phyloP scores from a whole-genome alignment of 2,329 filamentous ascomycete genomes.

The Alternaria atra region DNA sequence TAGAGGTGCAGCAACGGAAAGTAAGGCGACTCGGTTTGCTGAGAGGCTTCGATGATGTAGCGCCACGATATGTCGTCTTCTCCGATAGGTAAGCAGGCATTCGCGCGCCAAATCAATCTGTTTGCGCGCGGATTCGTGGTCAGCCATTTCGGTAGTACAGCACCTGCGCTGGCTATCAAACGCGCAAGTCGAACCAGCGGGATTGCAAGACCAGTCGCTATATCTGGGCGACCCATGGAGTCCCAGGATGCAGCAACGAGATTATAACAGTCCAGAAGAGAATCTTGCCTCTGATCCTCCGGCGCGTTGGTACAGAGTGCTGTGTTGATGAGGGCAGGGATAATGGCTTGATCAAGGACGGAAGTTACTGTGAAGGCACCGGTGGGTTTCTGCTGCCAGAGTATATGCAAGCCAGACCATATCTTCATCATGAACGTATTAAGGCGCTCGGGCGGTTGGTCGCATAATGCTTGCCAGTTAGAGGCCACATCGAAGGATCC shows the following conservation, averaged over 20 bases:
- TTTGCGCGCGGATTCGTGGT: constrained; percentile 32
- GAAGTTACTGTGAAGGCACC: constrained; percentile 31
- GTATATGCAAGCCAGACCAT: constrained; percentile 29
- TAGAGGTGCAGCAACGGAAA: constrained; percentile 42
- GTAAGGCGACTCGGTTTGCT: constrained; percentile 21
- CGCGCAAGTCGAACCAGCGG: constrained; percentile 42
- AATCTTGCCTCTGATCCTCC: constrained; percentile 8
- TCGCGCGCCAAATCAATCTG: constrained; percentile 42
- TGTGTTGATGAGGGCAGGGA: constrained; percentile 32
- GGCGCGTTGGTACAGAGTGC: background rate
- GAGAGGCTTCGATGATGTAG: constrained; percentile 31
- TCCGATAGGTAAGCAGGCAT: constrained; percentile 31
- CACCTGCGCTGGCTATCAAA: constrained; percentile 37
- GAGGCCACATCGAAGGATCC: constrained; percentile 29
- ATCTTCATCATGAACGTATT: constrained; percentile 29
- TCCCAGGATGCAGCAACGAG: constrained; percentile 38
- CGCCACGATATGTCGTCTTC: constrained; percentile 34
- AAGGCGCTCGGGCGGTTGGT: constrained; percentile 29
- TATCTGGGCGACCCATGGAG: constrained; percentile 35
- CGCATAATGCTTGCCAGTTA: constrained; percentile 40
- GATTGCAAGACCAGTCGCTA: constrained; percentile 34
- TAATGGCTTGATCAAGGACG: constrained; percentile 29
- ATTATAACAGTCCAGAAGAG: constrained; percentile 35
- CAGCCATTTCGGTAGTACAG: constrained; percentile 34
- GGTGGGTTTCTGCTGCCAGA: constrained; percentile 28